Evolutionary conservation across 495 filamentous ascomycete genomes (phyloP).

Genomic region (Penicillium parvum): DNA sequence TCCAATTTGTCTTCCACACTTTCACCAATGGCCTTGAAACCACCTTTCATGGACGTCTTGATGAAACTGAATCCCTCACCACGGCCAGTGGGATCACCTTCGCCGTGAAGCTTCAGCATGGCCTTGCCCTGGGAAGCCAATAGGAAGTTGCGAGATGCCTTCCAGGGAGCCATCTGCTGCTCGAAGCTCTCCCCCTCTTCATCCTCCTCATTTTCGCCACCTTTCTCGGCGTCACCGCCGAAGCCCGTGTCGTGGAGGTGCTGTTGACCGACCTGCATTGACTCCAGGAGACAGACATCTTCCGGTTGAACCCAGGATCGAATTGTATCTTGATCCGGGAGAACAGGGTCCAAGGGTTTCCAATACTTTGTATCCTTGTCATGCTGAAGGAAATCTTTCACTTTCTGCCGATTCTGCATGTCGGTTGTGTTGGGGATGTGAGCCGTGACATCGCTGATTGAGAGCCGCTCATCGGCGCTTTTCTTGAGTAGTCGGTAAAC

Average conservation of each 20-base stretch:
- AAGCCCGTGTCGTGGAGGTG: conserved; percentile 80
- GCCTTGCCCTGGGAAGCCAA: conserved; percentile 92
- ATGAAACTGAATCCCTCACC: conserved; percentile 94
- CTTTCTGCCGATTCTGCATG: conserved; percentile 90
- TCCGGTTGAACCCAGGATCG: conserved; percentile 88
- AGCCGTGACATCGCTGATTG: conserved; percentile 72
- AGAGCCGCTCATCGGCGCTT: conserved; percentile 61
- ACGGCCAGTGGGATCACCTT: conserved; percentile 91
- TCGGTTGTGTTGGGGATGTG: conserved; percentile 89
- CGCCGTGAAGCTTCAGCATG: conserved; percentile 91
- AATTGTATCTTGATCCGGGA: conserved; percentile 70
- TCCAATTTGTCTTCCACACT: conserved; percentile 83
- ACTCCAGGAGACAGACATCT: conserved; percentile 87
- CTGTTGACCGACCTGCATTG: conserved; percentile 91
- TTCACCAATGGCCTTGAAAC: conserved; percentile 86
- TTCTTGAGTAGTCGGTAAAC: conserved; percentile 79
- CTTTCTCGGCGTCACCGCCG: conserved; percentile 66
- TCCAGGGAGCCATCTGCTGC: conserved; percentile 90
- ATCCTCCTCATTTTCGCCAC: conserved; percentile 63
- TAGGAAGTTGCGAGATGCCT: conserved; percentile 89
- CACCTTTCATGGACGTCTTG: conserved; percentile 97
- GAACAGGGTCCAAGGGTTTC: conserved; percentile 69
- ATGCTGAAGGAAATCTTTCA: conserved; percentile 92
- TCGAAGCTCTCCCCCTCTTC: conserved; percentile 70
- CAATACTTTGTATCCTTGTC: conserved; percentile 80